phyloP scores from a whole-genome alignment of 129 eudicot genomes.

The Escallonia herrerae region DNA sequence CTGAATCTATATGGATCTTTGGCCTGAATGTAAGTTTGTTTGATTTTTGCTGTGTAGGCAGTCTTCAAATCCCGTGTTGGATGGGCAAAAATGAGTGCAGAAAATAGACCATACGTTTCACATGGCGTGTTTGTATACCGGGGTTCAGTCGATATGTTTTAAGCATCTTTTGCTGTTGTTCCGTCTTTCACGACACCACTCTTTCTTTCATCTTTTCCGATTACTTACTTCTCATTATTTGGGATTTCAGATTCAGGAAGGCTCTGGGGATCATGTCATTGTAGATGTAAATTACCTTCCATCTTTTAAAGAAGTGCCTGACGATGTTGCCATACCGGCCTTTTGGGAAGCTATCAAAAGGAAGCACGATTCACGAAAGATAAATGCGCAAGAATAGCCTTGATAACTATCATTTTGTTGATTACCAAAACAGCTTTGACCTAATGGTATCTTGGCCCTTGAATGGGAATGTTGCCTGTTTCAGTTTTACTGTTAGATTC shows the following conservation, averaged over 20 bases:
- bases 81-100: neutral
- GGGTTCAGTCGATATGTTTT: neutral
- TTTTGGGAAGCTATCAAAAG: slow-evolving; percentile 86
- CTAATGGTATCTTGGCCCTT: no score
- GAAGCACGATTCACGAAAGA: slow-evolving; percentile 19
- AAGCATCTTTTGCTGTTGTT: neutral
- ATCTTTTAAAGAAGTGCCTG: slow-evolving; percentile 90
- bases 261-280: slow-evolving; percentile 82
- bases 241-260: slow-evolving; percentile 66
- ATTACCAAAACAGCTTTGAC: no score
- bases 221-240: neutral
- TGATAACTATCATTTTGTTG: no score
- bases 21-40: no score
- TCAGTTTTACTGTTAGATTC: no score
- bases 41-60: no score
- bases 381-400: no score
- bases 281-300: slow-evolving; percentile 97
- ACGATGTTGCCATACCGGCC: slow-evolving; percentile 71
- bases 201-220: neutral
- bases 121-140: neutral
- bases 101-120: neutral
- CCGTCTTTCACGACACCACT: neutral
- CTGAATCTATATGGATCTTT: no score
- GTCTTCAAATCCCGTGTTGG: neutral
- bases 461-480: no score